Conservation (phyloP, 2,329 filamentous ascomycete genomes). For the Parastagonospora nodorum region DNA sequence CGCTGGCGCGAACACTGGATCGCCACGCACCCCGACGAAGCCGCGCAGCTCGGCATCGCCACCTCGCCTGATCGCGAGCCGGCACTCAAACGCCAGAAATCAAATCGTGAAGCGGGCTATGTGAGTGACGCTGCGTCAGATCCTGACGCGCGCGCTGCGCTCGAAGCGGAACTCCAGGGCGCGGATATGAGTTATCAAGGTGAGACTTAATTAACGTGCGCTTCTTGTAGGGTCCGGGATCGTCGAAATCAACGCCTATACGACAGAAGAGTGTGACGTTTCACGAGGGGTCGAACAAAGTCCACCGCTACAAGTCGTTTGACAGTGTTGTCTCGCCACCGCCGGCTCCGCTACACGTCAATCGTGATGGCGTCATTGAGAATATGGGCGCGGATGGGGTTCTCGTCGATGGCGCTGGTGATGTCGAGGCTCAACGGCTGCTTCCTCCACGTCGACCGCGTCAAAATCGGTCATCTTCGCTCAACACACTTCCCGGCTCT, state of each 20-base stretch:
- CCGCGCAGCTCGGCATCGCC: conserved; percentile 28
- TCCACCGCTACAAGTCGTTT: neutral
- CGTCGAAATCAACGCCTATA: neutral
- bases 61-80: conserved; percentile 21
- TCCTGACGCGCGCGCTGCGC: conserved; percentile 31
- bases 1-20: conserved; percentile 66
- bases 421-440: no score
- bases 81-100: conserved; percentile 36
- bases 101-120: conserved; percentile 13
- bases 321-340: no score
- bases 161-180: conserved; percentile 41
- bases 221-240: neutral
- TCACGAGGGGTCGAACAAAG: neutral
- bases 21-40: conserved; percentile 33
- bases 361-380: no score
- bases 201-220: conserved; percentile 21
- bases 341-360: no score
- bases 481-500: no score
- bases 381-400: no score
- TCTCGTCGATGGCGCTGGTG: no score
- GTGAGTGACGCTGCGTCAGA: conserved; percentile 9
- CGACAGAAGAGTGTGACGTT: neutral
- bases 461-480: no score
- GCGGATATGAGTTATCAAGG: conserved; percentile 35
- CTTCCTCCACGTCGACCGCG: no score